A percentile compares a stretch with the other conserved stretches of the same genome.
phyloP scores from a whole-genome alignment of 768 basidiomycete species.

The Phaeotremella fagi region DNA sequence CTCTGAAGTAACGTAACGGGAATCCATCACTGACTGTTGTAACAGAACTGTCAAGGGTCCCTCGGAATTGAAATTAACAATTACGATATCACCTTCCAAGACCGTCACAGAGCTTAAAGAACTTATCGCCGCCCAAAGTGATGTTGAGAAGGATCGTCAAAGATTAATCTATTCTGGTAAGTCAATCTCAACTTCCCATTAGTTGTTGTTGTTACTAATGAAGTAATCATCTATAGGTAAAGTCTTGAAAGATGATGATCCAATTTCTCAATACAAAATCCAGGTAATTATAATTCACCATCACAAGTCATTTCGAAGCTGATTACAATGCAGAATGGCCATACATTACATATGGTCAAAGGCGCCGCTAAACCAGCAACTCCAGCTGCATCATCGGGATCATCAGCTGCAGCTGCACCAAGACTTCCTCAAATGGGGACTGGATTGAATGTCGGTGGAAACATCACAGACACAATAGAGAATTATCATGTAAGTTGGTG shows the following conservation, averaged over 20 bases:
- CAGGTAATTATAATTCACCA: slow-evolving; percentile 52
- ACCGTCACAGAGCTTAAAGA: slow-evolving; percentile 86
- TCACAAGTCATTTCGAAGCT: too few relatives aligned
- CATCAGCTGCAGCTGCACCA: slow-evolving; percentile 35
- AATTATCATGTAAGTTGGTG: slow-evolving; percentile 37
- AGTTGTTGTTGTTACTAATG: neutral
- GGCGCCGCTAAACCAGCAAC: slow-evolving; percentile 60
- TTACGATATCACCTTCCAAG: slow-evolving; percentile 74
- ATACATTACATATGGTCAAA: slow-evolving; percentile 93
- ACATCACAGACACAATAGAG: slow-evolving; percentile 54
- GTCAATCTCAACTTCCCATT: slow-evolving; percentile 3
- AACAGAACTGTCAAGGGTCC: slow-evolving; percentile 57
- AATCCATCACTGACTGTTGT: neutral
- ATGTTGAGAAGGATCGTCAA: slow-evolving; percentile 81
- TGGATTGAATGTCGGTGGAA: slow-evolving; percentile 73
- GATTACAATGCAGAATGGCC: slow-evolving; percentile 50
- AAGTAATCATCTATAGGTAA: slow-evolving; percentile 32
- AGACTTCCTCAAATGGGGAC: slow-evolving; percentile 75
- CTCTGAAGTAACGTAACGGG: neutral
- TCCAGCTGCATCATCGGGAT: slow-evolving; percentile 41
- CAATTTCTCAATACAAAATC: slow-evolving; percentile 79
- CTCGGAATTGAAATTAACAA: slow-evolving; percentile 85
- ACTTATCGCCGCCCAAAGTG: slow-evolving; percentile 75
- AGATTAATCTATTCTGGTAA: slow-evolving; percentile 83
- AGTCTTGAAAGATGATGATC: slow-evolving; percentile 60